phyloP scores from a whole-genome alignment of 1,284 basidiomycete genomes.

The Moesziomyces antarcticus region DNA sequence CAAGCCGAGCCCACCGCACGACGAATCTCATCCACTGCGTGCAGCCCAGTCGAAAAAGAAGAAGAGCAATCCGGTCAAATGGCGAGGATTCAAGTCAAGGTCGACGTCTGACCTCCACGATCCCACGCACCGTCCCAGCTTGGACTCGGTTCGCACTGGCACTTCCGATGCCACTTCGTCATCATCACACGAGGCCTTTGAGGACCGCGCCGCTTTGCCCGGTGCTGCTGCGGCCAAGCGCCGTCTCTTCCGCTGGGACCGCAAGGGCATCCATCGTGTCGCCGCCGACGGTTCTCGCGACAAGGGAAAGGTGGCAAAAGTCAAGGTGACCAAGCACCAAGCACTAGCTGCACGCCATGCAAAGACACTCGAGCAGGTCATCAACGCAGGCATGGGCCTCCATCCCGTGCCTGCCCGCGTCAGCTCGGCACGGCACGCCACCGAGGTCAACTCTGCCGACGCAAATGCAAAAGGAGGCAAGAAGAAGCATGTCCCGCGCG shows the following conservation, averaged over 20 bases:
- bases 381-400: slow-evolving; percentile 54
- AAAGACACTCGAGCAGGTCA: slow-evolving; percentile 57
- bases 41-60: neutral
- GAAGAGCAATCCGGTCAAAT: slow-evolving; percentile 12
- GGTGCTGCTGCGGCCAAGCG: slow-evolving; percentile 37
- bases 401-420: slow-evolving; percentile 31
- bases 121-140: slow-evolving; percentile 10
- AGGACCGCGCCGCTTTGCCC: slow-evolving; percentile 19
- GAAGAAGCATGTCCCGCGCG: slow-evolving; percentile 30
- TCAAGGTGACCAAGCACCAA: slow-evolving; percentile 51
- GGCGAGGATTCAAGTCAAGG: slow-evolving; percentile 33
- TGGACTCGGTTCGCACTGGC: slow-evolving; percentile 18
- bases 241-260: slow-evolving; percentile 43
- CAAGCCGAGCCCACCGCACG: neutral
- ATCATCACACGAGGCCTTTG: slow-evolving; percentile 10
- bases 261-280: slow-evolving; percentile 36
- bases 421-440: slow-evolving; percentile 8
- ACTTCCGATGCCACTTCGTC: slow-evolving; percentile 13
- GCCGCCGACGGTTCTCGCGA: neutral
- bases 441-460: neutral
- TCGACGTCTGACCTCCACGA: slow-evolving; percentile 30
- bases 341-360: slow-evolving; percentile 56
- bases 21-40: neutral
- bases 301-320: slow-evolving; percentile 44
- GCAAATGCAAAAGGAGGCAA: slow-evolving; percentile 16